Base-by-base conservation (phyloP, 148 eudicot species). In the Fagopyrum homotropicum region DNA sequence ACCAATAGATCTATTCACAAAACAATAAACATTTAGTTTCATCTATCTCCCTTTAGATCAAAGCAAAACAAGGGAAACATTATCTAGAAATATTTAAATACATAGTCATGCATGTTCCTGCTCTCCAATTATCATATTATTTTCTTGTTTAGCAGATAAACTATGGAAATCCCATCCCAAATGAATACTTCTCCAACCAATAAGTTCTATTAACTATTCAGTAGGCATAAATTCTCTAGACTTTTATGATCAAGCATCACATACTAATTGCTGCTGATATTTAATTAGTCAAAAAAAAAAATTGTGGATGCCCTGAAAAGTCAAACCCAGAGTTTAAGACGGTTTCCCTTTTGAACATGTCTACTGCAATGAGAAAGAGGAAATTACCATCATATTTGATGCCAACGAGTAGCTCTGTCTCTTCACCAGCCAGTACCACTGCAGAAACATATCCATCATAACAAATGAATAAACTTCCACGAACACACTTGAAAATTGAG, bases 401-500 rank as follows among this genome's bases (percentile, higher is more conserved):
- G 75, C 93, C 98, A 81, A 91, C 87, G 26, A 91, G 80, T 16
- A 91, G 82, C 81, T 89, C 97, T 26, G 88, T 79, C 81, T 86
- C 93, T 87, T 91, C 88, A 73, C 98, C 98, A 35, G 98, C 98
- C 4, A 72, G 61, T 30, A 91, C 88, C 78, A 78, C 98, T 94
- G 95, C 77, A 3, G 26, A 69, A 85, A 77, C 79, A 69, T 9
- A 68, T 68, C 30, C 52, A 79, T 75, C 68, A 35, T 54, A 81
- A 56, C 1, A 63, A 64, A 64, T 17, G 4, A 2, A 14, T 9
- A 66, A 55, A 49, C 0, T 9, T 49, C 7, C 7, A 56, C 3
- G 17, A 56, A 60, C 14, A 0, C 40, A 35, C 3, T 35, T 35
- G 3, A 35, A 35, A 35, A 35, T 35, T 35, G 40, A 35, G 40